Percentiles rank a stretch among this genome's conserved stretches.
Conservation (phyloP, 345 rosid genomes). For the Barbarea vulgaris region DNA sequence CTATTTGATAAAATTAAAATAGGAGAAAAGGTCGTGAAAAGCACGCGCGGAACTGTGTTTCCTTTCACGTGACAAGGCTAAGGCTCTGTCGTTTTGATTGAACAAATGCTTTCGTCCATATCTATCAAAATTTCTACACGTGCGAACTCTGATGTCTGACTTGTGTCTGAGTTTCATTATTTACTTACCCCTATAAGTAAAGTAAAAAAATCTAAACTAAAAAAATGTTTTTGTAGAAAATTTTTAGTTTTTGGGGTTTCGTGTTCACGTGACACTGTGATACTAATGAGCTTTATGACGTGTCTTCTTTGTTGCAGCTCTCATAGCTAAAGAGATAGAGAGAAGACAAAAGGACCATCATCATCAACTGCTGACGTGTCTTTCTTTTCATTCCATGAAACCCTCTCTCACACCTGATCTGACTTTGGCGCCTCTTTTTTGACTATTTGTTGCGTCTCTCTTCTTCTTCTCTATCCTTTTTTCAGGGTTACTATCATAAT, state of each 20-base stretch:
- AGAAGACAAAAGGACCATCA: conserved; percentile 33
- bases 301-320: conserved; percentile 28
- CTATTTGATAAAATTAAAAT: no score
- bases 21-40: not conserved
- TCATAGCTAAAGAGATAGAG: not conserved
- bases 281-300: conserved; percentile 35
- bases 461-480: not conserved
- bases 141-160: conserved; percentile 38
- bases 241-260: conserved; percentile 21
- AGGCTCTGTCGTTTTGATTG: conserved; percentile 37
- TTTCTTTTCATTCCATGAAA: conserved; percentile 13
- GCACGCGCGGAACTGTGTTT: conserved; percentile 29
- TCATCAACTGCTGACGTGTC: conserved; percentile 26
- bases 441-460: conserved; percentile 1
- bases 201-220: not conserved
- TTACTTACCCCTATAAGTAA: not conserved
- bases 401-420: conserved; percentile 32
- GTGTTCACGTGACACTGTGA: conserved; percentile 37
- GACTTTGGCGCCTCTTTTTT: conserved; percentile 43
- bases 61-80: conserved; percentile 45
- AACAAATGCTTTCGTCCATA: conserved; percentile 34
- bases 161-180: not conserved
- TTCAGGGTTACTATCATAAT: not conserved
- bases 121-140: conserved; percentile 38
- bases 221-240: conserved; percentile 23